Evolutionary conservation across 2,329 filamentous ascomycete species (phyloP), one percentile per base, ranked within the genome.

Genomic region (Trichophyton simii): DNA sequence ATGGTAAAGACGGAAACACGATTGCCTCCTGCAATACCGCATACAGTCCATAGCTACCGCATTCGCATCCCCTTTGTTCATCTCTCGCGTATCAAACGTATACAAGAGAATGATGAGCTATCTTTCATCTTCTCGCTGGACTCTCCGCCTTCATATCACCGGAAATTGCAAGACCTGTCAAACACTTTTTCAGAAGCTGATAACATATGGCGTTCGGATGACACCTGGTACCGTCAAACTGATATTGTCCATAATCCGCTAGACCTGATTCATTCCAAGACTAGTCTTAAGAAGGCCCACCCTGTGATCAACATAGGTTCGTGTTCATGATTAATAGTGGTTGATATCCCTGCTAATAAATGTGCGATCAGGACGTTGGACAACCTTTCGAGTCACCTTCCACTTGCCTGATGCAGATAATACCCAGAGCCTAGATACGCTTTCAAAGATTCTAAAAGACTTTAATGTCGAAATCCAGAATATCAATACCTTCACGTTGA

Each of bases 391-490:
- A 3, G 71, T 87, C 9, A 74, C 72, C 0, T 80, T 85, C 58
- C 65, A 72, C 1, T 69, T 70, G 1, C 20, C 59, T 4, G 60
- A 66, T 9, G 41, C 69, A 5, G 65, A 71, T 1, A 64, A 68
- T 2, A 66, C 70, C 0, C 63, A 66, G 2, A 69, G 71, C 4
- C 80, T 81, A 67, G 65, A 70, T 0, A 66, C 73, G 0, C 75
- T 87, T 20, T 74, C 78, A 3, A 70, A 75, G 7, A 82, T 82
- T 0, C 76, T 96, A 0, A 75, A 78, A 9, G 88, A 95, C 65
- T 87, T 87, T 74, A 95, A 95, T 63, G 79, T 96, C 57, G 69
- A 75, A 0, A 74, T 86, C 15, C 68, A 78, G 36, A 62, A 73
- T 18, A 68, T 72, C 20, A 68, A 73, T 7, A 67, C 72, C 0